These are phyloP conservation scores for Clitopilus hobsonii DNA, from an alignment of 768 basidiomycete genomes.

Conservation along the genomic window DNA sequence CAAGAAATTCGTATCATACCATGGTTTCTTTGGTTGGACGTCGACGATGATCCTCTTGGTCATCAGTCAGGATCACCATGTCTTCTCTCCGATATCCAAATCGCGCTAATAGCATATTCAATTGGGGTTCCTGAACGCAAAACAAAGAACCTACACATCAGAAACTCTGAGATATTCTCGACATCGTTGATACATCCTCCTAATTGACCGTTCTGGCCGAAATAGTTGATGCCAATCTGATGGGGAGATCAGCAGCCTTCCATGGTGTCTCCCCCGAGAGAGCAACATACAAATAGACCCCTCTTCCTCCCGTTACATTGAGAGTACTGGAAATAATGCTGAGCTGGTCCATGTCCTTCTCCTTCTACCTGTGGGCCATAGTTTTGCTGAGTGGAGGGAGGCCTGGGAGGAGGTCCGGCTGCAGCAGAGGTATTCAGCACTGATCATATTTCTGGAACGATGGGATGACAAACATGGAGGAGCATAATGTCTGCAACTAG, in stretches of 20 bases:
- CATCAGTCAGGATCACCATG: conserved; percentile 84
- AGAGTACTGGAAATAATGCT: conserved; percentile 80
- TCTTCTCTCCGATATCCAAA: conserved; percentile 70
- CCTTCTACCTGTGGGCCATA: conserved; percentile 59
- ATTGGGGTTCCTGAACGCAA: neutral
- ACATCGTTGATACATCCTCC: conserved; percentile 93
- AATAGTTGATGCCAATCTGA: conserved; percentile 89
- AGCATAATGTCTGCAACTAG: conserved; percentile 13
- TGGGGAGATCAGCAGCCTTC: neutral
- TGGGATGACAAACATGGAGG: conserved; percentile 16
- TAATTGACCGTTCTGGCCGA: conserved; percentile 56
- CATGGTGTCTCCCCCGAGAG: neutral
- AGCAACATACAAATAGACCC: conserved; percentile 71
- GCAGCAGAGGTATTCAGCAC: neutral
- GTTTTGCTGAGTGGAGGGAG: conserved; percentile 52
- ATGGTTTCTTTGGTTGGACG: conserved; percentile 82
- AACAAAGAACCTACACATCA: conserved; percentile 46
- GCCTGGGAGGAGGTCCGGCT: conserved; percentile 43
- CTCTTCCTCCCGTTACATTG: conserved; percentile 86
- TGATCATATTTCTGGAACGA: too few species aligned
- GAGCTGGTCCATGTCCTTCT: conserved; percentile 38
- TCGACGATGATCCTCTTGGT: conserved; percentile 53
- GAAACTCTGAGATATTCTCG: conserved; percentile 69
- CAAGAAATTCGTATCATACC: conserved; percentile 27
- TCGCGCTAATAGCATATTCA: conserved; percentile 13